Percentiles rank a stretch among this genome's conserved stretches.
Conservation (phyloP, 1,284 basidiomycete species). For the Microbotryum saponariae region DNA sequence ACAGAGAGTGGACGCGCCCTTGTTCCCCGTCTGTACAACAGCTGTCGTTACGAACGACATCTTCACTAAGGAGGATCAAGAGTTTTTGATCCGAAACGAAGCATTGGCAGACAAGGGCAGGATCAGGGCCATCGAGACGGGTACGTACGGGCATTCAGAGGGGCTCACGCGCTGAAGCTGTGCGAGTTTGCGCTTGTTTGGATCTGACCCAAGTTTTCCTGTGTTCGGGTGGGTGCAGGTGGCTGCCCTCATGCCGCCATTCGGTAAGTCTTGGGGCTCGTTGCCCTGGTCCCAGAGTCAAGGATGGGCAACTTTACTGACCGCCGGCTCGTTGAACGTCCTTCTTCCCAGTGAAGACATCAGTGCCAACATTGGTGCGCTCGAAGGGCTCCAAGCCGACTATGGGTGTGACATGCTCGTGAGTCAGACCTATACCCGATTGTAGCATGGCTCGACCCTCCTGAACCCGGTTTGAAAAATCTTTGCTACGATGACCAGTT, state of each 20-base stretch:
- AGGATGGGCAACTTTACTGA: no score
- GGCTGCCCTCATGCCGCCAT: conserved; percentile 94
- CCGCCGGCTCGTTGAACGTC: background rate
- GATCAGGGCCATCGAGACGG: conserved; percentile 92
- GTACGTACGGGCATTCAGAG: conserved; percentile 21
- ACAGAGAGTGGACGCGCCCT: background rate
- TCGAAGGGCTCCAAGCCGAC: conserved; percentile 91
- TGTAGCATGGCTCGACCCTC: background rate
- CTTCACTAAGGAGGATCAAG: conserved; percentile 90
- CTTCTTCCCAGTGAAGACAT: conserved; percentile 72
- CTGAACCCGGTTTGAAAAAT: background rate
- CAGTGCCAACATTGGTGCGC: conserved; percentile 87
- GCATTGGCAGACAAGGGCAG: conserved; percentile 69
- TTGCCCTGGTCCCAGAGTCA: background rate
- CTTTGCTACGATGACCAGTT: conserved; percentile 49
- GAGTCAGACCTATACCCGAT: background rate
- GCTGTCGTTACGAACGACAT: conserved; percentile 95
- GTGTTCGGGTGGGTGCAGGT: conserved; percentile 42
- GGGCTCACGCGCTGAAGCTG: background rate
- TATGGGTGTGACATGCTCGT: conserved; percentile 42
- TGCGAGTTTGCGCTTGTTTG: background rate
- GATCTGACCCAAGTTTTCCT: no score
- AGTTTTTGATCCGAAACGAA: conserved; percentile 87
- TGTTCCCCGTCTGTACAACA: conserved; percentile 39
- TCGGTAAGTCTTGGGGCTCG: conserved; percentile 34